Conservation (phyloP, 73 alveolate genomes). For the Paramecium caudatum region DNA sequence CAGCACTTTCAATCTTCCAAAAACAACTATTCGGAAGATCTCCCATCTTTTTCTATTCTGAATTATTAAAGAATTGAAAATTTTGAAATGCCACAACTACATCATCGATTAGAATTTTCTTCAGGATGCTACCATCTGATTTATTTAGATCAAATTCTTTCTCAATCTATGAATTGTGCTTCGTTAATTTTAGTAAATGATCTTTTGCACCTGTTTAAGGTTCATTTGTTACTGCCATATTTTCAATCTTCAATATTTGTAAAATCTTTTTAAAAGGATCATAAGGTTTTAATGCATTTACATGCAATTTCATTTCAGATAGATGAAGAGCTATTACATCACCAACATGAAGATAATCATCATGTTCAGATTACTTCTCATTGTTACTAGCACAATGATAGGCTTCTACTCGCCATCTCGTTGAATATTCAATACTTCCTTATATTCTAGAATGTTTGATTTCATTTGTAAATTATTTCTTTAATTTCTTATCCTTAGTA, state of each 20-base stretch:
- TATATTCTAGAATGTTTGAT: neutral
- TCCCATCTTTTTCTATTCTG: slow-evolving; percentile 2
- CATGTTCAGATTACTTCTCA: slow-evolving; percentile 37
- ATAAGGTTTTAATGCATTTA: slow-evolving; percentile 53
- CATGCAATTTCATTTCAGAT: slow-evolving; percentile 59
- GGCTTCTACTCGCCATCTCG: slow-evolving; percentile 65
- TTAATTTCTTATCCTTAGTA: slow-evolving; percentile 40
- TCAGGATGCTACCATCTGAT: slow-evolving; percentile 38
- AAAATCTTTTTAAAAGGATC: slow-evolving; percentile 59
- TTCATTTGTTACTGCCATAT: neutral
- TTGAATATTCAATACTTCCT: slow-evolving; percentile 54
- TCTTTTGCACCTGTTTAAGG: neutral
- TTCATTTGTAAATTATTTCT: slow-evolving; percentile 49
- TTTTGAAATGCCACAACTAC: slow-evolving; percentile 57
- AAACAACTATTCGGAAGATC: slow-evolving; percentile 65
- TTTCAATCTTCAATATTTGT: slow-evolving; percentile 39
- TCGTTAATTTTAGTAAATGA: slow-evolving; percentile 10
- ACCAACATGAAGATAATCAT: slow-evolving; percentile 55
- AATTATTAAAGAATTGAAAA: neutral
- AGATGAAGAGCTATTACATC: slow-evolving; percentile 50
- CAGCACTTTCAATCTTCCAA: slow-evolving; percentile 67
- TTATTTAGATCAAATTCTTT: slow-evolving; percentile 11
- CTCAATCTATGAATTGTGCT: neutral
- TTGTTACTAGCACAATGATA: slow-evolving; percentile 41
- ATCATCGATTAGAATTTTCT: slow-evolving; percentile 54